Base-by-base conservation (phyloP, 75 land plant genomes). In the Picea sitchensis region DNA sequence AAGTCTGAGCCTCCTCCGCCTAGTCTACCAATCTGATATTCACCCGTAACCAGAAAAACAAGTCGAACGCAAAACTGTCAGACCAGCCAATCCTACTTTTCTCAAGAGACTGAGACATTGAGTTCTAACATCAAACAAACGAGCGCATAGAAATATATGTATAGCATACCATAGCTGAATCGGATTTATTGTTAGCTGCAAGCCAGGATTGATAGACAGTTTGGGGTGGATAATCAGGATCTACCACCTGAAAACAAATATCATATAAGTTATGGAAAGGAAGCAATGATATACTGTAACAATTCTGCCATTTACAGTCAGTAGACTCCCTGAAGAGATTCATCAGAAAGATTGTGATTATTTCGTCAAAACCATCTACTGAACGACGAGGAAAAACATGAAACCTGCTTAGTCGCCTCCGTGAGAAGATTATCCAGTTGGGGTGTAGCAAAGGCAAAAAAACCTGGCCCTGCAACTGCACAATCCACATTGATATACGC, bases 1-100 rank as follows among this genome's bases (percentile, higher is more conserved):
- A 65, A 95, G 74, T 95, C 98, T 36, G 98, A 88, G 36, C 90
- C 95, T 63, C 88, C 94, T 3, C 91, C 93, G 51, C 98, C 93
- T 80, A 95, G 68, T 59, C 98, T 88, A 17, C 78, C 87, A 79
- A 95, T 85, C 98, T 95, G 83, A 38, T 20, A 41, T 69, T 14
- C 11, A 69, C 8, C 17, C 36, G 14, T 23, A 65, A 12, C 32
- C 5, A n/a, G 11, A 4, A 41, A 41, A 41, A 41, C 3, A 41
- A 41, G 4, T 41, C 4, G 44, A 41, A 4, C 44, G 4, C 44
- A 47, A 6, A 47, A 47, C 38, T 47, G 7, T 41, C 44, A 47
- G 9, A 7, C 9, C 8, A 7, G 9, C 54, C 0, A 8, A 47
- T 47, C 9, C 6, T 47, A 47, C 0, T 47, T 1, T 7, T 47